Evolutionary conservation across 495 filamentous ascomycete species (phyloP).

Genomic region (Xanthoparmelia taractica): DNA sequence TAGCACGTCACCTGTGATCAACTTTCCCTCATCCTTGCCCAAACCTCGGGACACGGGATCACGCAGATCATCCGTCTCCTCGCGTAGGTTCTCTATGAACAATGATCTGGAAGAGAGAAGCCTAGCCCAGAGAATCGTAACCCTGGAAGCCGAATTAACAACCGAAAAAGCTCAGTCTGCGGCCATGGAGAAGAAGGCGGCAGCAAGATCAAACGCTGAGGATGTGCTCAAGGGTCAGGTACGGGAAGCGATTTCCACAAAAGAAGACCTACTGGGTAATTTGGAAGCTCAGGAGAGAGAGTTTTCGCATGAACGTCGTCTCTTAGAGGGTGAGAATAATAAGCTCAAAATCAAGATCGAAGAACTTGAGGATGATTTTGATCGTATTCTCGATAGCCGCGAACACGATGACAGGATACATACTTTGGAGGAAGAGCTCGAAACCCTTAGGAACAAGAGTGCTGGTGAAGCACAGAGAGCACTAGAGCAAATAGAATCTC

Average conservation of each 20-base stretch:
- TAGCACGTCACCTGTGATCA: conserved; percentile 26
- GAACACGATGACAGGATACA: conserved; percentile 69
- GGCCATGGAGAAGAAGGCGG: conserved; percentile 52
- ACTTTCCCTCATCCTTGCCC: conserved; percentile 43
- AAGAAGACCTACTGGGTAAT: conserved; percentile 89
- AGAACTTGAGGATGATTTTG: conserved; percentile 83
- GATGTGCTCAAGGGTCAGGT: conserved; percentile 51
- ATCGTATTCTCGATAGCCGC: conserved; percentile 70
- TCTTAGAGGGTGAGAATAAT: conserved; percentile 69
- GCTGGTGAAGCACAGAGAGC: conserved; percentile 50
- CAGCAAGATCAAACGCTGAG: conserved; percentile 48
- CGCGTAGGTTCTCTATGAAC: conserved; percentile 59
- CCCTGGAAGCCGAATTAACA: conserved; percentile 71
- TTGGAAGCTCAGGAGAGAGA: conserved; percentile 86
- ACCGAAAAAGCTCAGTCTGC: conserved; percentile 54
- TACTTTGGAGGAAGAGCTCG: conserved; percentile 62
- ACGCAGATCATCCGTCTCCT: conserved; percentile 56
- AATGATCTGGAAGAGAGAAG: conserved; percentile 57
- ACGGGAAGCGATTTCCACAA: conserved; percentile 66
- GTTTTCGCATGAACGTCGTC: conserved; percentile 74
- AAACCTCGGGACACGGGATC: conserved; percentile 51
- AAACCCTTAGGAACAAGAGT: conserved; percentile 49
- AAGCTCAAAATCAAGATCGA: conserved; percentile 68
- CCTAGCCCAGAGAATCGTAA: conserved; percentile 60
- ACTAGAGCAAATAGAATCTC: conserved; percentile 45